Evolutionary conservation across 495 filamentous ascomycete species (phyloP), one percentile per base, ranked within the genome.

Genomic region (Tuber aestivum): DNA sequence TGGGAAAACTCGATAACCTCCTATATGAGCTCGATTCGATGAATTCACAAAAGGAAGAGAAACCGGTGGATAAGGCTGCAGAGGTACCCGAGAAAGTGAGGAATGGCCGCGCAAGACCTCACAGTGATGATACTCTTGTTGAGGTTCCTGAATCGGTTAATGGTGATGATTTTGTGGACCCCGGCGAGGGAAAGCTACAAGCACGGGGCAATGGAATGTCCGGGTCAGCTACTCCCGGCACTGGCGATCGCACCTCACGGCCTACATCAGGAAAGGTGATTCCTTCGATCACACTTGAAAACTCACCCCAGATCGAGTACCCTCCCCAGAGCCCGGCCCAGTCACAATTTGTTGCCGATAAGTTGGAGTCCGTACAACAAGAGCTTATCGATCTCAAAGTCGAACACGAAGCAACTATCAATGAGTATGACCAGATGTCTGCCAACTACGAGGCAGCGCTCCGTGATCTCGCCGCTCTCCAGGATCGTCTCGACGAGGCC

Each of bases 371-470:
- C 69, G 91, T 98, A 69, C 94, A 91, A 23, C 93, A 97, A 83
- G 96, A 99, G 82, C 91, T 99, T 3, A 90, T 97, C 71, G 92
- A 96, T 79, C 88, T 99, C 70, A 90, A 91, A 44, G 90, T 95
- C 48, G 93, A 96, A 84, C 96, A 99, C 79, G 96, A 98, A 83
- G 86, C 87, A 14, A 94, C 94, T 6, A 78, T 96, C 42, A 89
- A 86, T 74, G 94, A 98, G 68, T 96, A 90, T 77, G 93, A 95
- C 72, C 83, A 90, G 73, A 91, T 99, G 42, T 90, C 92, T 74
- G 87, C 89, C 81, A 98, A 97, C 84, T 98, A 98, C 78, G 93
- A 97, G 78, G 91, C 96, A 77, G 94, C 94, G 18, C 85, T 98
- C 68, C 91, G 91, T 41, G 90, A 92, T 9, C 82, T 99, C 41